Base-by-base conservation (phyloP, 2,329 filamentous ascomycete genomes). In the Eurotiales sp. region DNA sequence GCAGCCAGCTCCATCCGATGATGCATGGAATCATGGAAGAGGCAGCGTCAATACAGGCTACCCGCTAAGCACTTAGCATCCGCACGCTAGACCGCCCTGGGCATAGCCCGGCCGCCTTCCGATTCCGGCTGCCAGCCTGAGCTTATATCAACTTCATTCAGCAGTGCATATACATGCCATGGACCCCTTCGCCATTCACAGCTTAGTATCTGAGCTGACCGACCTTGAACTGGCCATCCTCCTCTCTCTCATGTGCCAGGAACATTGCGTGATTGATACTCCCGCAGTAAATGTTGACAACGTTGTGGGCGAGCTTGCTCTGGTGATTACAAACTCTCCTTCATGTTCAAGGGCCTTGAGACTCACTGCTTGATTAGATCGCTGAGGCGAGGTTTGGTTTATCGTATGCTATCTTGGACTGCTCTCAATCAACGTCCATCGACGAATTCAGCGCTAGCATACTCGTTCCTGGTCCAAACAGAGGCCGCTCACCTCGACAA, bases 221-320 rank as follows among this genome's bases (percentile, higher is more conserved):
- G 91, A 96, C 72, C 78, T 96, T 36, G 91, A 96, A 72, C 82
- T 97, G 54, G 93, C 92, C 21, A 74, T 87, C 12, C 78, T 97
- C 36, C 81, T 96, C 46, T 91, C 87, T 64, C 80, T 97, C 46
- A 79, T 90, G 56, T 84, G 85, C 54, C 81, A 85, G 58, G 88
- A 96, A 68, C 91, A 97, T 69, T 96, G 90, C 72, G 84, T 97
- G 60, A 83, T 97, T 63, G 86, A 90, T 69, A 87, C 88, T 14
- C 80, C 84, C 2, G 67, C 73, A 4, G 73, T 80, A 30, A 72
- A 76, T 47, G 71, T 92, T 51, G 78, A 87, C 66, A 79, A 84
- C 57, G 75, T 95, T n/a, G 78, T 85, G 39, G 78, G 82, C 47
- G 90, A 95, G 68, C 74, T 96, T 19, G 79, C 82, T 56, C 73